These are phyloP conservation scores for Podila epigama DNA, from an alignment of 192 early-diverging fungal genomes.

Conservation along the genomic window DNA sequence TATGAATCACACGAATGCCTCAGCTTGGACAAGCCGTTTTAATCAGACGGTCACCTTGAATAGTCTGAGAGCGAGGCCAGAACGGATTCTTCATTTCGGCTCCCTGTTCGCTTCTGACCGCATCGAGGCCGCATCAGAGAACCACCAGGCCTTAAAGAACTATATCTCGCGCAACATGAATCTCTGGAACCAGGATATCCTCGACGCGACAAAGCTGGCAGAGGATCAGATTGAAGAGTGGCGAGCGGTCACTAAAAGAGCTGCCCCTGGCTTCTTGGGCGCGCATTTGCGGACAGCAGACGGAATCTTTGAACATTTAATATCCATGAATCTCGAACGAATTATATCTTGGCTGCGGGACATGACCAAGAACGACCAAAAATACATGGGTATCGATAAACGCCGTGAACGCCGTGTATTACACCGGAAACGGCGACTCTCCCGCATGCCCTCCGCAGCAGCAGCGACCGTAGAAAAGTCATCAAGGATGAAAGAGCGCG, in stretches of 20 bases:
- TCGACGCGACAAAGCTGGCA: slow-evolving; percentile 28
- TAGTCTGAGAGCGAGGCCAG: slow-evolving; percentile 31
- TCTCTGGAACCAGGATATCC: slow-evolving; percentile 43
- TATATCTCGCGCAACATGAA: slow-evolving; percentile 42
- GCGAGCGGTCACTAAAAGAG: slow-evolving; percentile 14
- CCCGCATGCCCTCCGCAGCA: no score
- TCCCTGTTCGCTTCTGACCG: slow-evolving; percentile 52
- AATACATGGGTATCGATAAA: neutral
- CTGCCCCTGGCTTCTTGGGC: slow-evolving; percentile 38
- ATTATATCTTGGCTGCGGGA: slow-evolving; percentile 27
- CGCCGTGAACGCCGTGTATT: no score
- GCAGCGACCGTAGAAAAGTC: no score
- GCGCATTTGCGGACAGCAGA: slow-evolving; percentile 54
- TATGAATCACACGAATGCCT: slow-evolving; percentile 4
- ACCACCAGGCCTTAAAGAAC: neutral
- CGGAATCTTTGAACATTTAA: slow-evolving; percentile 37
- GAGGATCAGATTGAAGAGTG: slow-evolving; percentile 28
- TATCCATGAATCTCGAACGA: slow-evolving; percentile 28
- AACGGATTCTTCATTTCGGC: slow-evolving; percentile 49
- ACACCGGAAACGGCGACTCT: no score
- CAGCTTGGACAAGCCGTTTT: neutral
- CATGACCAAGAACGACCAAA: slow-evolving; percentile 23
- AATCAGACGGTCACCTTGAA: slow-evolving; percentile 15
- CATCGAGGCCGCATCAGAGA: slow-evolving; percentile 23
- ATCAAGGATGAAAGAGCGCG: no score